A percentile compares a stretch with the other conserved stretches of the same genome.
phyloP scores from a whole-genome alignment of 1,284 basidiomycete species.

The Sanguinoderma infundibulare region DNA sequence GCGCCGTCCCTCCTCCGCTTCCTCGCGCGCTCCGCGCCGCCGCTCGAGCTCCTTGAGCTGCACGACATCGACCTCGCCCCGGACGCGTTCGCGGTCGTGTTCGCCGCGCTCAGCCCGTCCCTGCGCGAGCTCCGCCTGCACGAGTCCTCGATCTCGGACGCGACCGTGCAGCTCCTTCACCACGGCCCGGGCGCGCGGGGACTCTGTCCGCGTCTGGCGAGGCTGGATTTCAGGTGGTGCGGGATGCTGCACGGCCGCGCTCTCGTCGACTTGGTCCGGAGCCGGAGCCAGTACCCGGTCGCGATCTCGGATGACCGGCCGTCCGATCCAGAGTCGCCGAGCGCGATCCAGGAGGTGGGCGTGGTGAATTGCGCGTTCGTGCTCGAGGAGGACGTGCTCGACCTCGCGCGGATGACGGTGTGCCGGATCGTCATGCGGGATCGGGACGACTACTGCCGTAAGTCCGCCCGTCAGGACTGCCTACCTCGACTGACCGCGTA shows the following conservation, averaged over 20 bases:
- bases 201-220: conserved; percentile 51
- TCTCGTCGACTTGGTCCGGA: conserved; percentile 52
- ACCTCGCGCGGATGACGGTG: conserved; percentile 51
- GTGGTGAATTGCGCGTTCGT: conserved; percentile 65
- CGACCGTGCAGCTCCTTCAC: conserved; percentile 45
- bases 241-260: conserved; percentile 55
- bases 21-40: conserved; percentile 44
- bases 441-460: conserved; percentile 59
- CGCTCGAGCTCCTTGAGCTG: conserved; percentile 55
- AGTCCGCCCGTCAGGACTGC: conserved; percentile 30
- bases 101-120: conserved; percentile 40
- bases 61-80: conserved; percentile 57
- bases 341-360: conserved; percentile 51
- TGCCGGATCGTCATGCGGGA: conserved; percentile 53
- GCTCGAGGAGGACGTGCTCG: conserved; percentile 56
- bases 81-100: conserved; percentile 45
- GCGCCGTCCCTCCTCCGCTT: conserved; percentile 45
- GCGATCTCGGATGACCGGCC: no score
- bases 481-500: neutral
- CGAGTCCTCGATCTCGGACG: conserved; percentile 61
- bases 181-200: conserved; percentile 46
- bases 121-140: conserved; percentile 59
- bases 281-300: conserved; percentile 34
- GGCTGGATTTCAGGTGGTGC: conserved; percentile 66
- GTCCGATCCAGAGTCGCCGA: no score